A percentile compares a stretch with the other conserved stretches of the same genome.
phyloP scores from a whole-genome alignment of 257 asterid genomes.

The Misopates orontium region DNA sequence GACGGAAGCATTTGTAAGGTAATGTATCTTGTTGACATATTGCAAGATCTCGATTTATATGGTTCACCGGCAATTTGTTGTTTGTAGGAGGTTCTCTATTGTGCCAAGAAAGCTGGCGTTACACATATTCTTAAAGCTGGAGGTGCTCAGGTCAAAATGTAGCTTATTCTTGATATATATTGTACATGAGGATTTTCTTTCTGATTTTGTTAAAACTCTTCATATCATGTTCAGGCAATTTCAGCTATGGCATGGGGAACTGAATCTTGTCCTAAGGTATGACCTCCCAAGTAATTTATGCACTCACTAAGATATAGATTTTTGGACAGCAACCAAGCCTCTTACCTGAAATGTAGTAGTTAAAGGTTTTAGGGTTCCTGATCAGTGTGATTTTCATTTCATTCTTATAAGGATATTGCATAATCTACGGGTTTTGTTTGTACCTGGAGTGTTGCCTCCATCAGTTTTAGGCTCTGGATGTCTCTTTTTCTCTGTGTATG shows the following conservation, averaged over 20 bases:
- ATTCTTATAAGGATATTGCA: neutral
- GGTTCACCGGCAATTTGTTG: conserved; percentile 27
- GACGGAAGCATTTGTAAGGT: conserved; percentile 97
- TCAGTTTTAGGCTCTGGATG: too few relatives aligned
- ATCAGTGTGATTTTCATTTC: neutral
- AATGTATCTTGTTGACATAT: conserved; percentile 26
- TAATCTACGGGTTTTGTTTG: neutral
- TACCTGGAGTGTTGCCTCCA: neutral
- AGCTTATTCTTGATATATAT: neutral
- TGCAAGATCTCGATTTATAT: conserved; percentile 17
- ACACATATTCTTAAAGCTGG: conserved; percentile 99
- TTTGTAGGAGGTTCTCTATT: conserved; percentile 85
- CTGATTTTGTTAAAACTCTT: conserved; percentile 19
- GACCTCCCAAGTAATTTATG: conserved; percentile 8
- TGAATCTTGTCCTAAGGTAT: conserved; percentile 96
- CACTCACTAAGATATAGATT: neutral
- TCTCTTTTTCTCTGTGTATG: too few relatives aligned
- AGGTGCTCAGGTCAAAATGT: conserved; percentile 85
- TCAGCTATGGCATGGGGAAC: conserved; percentile 99
- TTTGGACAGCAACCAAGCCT: conserved; percentile 6
- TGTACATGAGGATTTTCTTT: conserved; percentile 17
- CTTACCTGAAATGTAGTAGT: neutral
- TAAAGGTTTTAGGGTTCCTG: neutral
- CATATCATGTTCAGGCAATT: conserved; percentile 61
- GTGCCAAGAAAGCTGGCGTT: conserved; percentile 98